Evolutionary conservation across 345 rosid genomes (phyloP).

Genomic region (Gossypium bickii): DNA sequence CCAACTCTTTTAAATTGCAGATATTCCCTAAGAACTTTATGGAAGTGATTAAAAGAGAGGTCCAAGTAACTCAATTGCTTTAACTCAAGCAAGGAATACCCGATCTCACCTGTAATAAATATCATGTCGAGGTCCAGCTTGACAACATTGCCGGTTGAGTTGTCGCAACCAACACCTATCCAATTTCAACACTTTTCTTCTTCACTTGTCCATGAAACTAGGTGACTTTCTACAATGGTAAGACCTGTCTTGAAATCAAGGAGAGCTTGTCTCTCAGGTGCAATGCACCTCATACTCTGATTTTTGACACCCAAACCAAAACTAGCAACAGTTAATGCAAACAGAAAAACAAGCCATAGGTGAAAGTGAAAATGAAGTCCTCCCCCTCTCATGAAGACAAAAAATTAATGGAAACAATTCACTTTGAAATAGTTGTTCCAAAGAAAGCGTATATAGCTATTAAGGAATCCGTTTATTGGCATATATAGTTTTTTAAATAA

Average conservation of each 20-base stretch:
- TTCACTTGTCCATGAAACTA: neutral
- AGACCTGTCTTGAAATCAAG: slow-evolving; percentile 3
- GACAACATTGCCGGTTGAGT: slow-evolving; percentile 2
- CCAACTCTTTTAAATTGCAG: slow-evolving; percentile 12
- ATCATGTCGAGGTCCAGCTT: slow-evolving; percentile 8
- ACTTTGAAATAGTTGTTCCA: neutral
- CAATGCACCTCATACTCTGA: neutral
- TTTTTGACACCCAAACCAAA: neutral
- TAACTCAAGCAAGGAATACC: slow-evolving; percentile 16
- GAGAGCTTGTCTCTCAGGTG: neutral
- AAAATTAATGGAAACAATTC: neutral
- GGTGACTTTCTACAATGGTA: neutral
- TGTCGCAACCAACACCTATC: slow-evolving; percentile 12
- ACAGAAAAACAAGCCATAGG: neutral
- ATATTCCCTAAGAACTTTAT: slow-evolving; percentile 10
- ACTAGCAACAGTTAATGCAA: neutral
- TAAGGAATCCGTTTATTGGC: neutral
- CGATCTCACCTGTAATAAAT: slow-evolving; percentile 9
- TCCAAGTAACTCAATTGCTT: slow-evolving; percentile 9
- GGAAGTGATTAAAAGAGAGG: slow-evolving; percentile 18
- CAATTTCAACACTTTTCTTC: slow-evolving; percentile 6
- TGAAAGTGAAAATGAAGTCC: neutral
- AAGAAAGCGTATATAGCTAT: neutral
- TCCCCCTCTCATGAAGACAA: neutral
- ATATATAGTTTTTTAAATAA: no score